phyloP scores from a whole-genome alignment of 2,329 filamentous ascomycete species.

The Fusarium nodosum region DNA sequence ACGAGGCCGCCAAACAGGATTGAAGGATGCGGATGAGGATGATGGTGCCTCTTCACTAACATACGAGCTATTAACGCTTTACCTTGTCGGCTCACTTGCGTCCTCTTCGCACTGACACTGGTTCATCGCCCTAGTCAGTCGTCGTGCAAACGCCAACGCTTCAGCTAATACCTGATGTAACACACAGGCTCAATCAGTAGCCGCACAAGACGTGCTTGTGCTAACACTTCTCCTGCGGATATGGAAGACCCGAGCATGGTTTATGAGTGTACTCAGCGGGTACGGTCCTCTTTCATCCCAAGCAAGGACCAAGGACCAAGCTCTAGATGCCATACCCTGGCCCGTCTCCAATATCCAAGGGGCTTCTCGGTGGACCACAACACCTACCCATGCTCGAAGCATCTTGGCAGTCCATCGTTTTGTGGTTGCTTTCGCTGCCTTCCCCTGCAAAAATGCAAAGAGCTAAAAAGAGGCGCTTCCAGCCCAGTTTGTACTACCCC shows the following conservation, averaged over 20 bases:
- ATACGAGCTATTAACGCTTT: neutral
- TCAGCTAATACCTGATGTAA: conserved; percentile 16
- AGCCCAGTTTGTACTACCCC: conserved; percentile 41
- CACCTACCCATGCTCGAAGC: conserved; percentile 36
- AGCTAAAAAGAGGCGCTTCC: conserved; percentile 45
- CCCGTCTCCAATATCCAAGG: conserved; percentile 37
- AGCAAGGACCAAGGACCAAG: conserved; percentile 9
- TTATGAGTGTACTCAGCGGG: conserved; percentile 18
- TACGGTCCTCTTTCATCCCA: conserved; percentile 33
- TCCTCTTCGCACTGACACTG: conserved; percentile 17
- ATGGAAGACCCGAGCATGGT: neutral
- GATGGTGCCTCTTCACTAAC: conserved; percentile 18
- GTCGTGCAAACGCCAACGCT: conserved; percentile 16
- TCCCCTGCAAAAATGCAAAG: conserved; percentile 39
- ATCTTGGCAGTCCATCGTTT: conserved; percentile 50
- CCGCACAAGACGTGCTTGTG: conserved; percentile 7
- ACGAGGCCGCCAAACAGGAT: conserved; percentile 25
- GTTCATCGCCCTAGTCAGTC: conserved; percentile 16
- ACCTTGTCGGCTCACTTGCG: conserved; percentile 18
- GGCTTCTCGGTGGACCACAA: conserved; percentile 43
- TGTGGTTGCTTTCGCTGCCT: conserved; percentile 44
- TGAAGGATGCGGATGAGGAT: conserved; percentile 13
- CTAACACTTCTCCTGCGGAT: conserved; percentile 7
- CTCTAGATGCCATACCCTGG: conserved; percentile 20
- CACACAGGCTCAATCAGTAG: conserved; percentile 6